Evolutionary conservation across 139 green algal species (phyloP).

Genomic region (Mychonastes homosphaera): DNA sequence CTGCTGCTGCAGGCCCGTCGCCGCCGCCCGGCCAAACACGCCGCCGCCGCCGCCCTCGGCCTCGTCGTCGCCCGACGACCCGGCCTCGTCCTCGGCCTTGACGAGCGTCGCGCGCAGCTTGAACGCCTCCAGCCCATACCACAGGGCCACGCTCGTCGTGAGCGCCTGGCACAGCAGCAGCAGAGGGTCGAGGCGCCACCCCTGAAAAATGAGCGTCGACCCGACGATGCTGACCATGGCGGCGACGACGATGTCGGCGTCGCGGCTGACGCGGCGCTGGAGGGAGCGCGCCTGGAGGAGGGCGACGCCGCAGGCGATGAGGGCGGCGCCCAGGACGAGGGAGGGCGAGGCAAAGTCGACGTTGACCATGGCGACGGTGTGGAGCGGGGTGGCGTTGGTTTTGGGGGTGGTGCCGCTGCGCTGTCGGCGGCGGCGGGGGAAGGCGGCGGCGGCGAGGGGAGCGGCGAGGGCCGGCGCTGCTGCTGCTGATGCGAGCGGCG

Average conservation of each 20-base stretch:
- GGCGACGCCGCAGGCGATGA: constrained; percentile 47
- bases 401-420: neutral
- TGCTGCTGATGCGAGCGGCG: too few species aligned
- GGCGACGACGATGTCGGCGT: constrained; percentile 54
- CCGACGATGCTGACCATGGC: constrained; percentile 53
- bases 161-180: constrained; percentile 53
- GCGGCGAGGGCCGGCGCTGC: too few species aligned
- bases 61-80: constrained; percentile 5
- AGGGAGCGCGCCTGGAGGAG: constrained; percentile 47
- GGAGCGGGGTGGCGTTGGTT: neutral
- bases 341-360: constrained; percentile 51
- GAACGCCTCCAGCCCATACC: constrained; percentile 49
- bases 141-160: constrained; percentile 44
- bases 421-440: neutral
- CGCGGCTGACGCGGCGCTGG: constrained; percentile 38
- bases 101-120: constrained; percentile 25
- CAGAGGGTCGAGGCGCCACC: constrained; percentile 56
- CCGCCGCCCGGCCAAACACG: neutral
- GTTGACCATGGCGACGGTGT: constrained; percentile 48
- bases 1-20: neutral
- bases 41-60: neutral
- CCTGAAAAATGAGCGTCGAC: constrained; percentile 61
- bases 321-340: constrained; percentile 34
- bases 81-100: constrained; percentile 11
- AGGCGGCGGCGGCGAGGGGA: neutral